phyloP scores from a whole-genome alignment of 164 flowering plant species.

The Vitis rupestris region DNA sequence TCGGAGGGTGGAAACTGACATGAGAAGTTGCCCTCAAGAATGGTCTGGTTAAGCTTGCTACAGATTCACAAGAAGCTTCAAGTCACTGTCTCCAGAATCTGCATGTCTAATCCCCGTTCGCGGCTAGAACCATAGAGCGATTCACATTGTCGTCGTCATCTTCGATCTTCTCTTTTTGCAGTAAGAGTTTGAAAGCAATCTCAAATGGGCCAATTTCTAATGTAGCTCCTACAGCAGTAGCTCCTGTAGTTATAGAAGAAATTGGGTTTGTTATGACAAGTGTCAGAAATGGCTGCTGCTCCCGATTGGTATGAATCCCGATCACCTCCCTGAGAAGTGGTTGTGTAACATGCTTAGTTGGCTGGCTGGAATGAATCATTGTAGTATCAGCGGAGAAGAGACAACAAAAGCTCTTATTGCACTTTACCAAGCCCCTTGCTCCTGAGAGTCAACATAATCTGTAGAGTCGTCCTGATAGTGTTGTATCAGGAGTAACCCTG shows the following conservation, averaged over 20 bases:
- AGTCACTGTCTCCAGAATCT: too few species aligned
- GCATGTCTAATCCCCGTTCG: too few species aligned
- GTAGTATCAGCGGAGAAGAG: slow-evolving; percentile 70
- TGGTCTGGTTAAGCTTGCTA: too few species aligned
- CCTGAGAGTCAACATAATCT: slow-evolving; percentile 37
- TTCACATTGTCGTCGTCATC: too few species aligned
- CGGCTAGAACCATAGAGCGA: too few species aligned
- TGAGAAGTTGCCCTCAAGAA: too few species aligned
- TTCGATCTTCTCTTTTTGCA: too few species aligned
- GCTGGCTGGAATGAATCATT: slow-evolving; percentile 94
- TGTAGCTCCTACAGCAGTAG: slow-evolving; percentile 28
- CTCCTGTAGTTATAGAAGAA: slow-evolving; percentile 52
- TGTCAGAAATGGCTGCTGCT: slow-evolving; percentile 90
- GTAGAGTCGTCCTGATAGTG: slow-evolving; percentile 29
- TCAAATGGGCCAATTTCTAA: slow-evolving; percentile 32
- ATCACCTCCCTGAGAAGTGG: slow-evolving; percentile 84
- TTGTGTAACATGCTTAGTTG: slow-evolving; percentile 84
- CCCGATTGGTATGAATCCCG: slow-evolving; percentile 62
- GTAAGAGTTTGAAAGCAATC: too few species aligned
- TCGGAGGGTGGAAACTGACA: too few species aligned
- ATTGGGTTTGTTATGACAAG: slow-evolving; percentile 87
- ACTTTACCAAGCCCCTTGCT: slow-evolving; percentile 38
- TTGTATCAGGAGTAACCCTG: slow-evolving; percentile 21
- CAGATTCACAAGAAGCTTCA: too few species aligned
- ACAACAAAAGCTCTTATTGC: slow-evolving; percentile 67